phyloP scores from a whole-genome alignment of 441 rosid species.

The Populus hybrid region DNA sequence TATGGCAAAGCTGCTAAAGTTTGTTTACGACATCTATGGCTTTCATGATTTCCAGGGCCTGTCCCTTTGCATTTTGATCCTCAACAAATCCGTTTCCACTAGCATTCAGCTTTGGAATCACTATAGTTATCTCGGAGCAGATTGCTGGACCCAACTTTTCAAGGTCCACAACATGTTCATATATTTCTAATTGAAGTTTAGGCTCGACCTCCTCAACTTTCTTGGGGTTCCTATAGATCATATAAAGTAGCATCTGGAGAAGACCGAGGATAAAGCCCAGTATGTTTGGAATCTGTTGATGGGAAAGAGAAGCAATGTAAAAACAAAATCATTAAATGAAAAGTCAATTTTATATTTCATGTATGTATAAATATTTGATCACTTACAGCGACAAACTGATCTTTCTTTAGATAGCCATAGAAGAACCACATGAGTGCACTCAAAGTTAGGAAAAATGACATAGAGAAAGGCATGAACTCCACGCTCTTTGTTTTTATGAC shows the following conservation, averaged over 20 bases:
- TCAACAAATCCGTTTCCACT: constrained; percentile 24
- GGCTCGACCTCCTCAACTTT: constrained; percentile 38
- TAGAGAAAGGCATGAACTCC: constrained; percentile 74
- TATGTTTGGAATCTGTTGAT: constrained; percentile 66
- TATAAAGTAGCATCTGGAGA: constrained; percentile 67
- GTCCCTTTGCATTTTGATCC: constrained; percentile 9
- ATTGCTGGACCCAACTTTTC: constrained; percentile 38
- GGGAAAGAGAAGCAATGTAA: not conserved
- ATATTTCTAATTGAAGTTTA: constrained; percentile 40
- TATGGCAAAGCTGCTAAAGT: constrained; percentile 3
- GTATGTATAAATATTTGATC: not conserved
- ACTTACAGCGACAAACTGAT: constrained; percentile 64
- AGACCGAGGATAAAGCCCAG: constrained; percentile 71
- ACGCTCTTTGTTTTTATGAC: constrained; percentile 77
- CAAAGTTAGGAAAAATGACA: constrained; percentile 72
- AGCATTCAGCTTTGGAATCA: constrained; percentile 31
- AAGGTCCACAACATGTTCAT: constrained; percentile 56
- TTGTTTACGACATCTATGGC: not conserved
- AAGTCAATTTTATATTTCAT: not conserved
- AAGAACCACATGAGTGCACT: constrained; percentile 85
- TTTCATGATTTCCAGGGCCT: constrained; percentile 8
- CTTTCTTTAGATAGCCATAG: constrained; percentile 64
- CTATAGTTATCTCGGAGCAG: constrained; percentile 35
- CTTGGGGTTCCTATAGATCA: constrained; percentile 51
- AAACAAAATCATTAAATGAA: not conserved